Evolutionary conservation across 2,329 filamentous ascomycete species (phyloP).

Genomic region (Cladosporium sp.): DNA sequence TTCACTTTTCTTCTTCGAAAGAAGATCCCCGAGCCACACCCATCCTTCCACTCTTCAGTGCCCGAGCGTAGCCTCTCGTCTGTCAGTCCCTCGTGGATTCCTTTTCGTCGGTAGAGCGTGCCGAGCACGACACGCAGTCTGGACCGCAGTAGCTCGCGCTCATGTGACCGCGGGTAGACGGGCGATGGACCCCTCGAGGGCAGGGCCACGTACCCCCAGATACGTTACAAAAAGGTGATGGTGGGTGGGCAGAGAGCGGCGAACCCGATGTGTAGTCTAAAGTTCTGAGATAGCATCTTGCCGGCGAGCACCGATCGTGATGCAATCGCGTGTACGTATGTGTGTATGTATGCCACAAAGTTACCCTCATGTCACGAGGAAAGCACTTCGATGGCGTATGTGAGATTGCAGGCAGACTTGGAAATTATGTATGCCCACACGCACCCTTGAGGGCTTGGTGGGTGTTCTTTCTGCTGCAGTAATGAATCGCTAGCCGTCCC

Average conservation of each 20-base stretch:
- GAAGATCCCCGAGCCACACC: constrained; percentile 2
- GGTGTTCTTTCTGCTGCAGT: not conserved
- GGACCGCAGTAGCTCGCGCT: constrained; percentile 17
- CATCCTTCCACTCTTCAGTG: not conserved
- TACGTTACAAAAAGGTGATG: not conserved
- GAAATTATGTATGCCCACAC: not conserved
- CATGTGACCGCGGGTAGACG: constrained; percentile 20
- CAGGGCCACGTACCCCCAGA: not conserved
- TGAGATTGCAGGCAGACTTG: not conserved
- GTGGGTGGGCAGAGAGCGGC: not conserved
- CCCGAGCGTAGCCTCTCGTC: constrained; percentile 4
- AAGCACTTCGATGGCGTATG: not conserved
- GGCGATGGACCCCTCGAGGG: constrained; percentile 1
- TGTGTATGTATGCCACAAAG: no score
- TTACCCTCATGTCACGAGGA: not conserved
- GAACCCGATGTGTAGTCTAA: not conserved
- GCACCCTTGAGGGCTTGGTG: not conserved
- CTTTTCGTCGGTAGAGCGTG: constrained; percentile 7
- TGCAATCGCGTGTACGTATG: no score
- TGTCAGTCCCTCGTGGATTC: not conserved
- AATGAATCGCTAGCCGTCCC: constrained; percentile 6
- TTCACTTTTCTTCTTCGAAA: not conserved
- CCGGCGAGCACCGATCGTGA: not conserved
- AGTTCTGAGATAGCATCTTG: not conserved
- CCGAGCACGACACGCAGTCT: constrained; percentile 8